Evolutionary conservation across 345 rosid species (phyloP), one percentile per base, ranked within the genome.

Genomic region (Eutrema yunnanense): DNA sequence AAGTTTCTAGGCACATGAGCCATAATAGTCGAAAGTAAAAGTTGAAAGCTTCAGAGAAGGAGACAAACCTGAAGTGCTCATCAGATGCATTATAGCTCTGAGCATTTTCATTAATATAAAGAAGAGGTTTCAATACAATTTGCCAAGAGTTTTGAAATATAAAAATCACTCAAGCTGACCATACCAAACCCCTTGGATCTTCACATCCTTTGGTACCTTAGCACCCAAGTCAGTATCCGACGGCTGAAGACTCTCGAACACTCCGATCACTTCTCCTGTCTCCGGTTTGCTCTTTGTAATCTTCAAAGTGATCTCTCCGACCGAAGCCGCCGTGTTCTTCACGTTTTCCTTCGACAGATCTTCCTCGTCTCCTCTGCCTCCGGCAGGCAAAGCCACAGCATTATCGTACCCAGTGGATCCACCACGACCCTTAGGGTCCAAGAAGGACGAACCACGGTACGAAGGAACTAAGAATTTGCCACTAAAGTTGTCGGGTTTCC

Each of bases 391-490:
- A 13, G 98, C 96, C n/a, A 93, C 86, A 0, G 97, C 98, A 56
- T 82, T 93, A 57, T 93, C 91, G 41, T 93, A 93, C 6, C 98
- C 98, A 8, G 88, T 84, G 10, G 97, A 93, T 0, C 98, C 96
- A 68, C 97, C 96, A 44, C 97, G 81, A 16, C 97, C 98, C 83
- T 90, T 93, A 3, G 98, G 98, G 95, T 93, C 98, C 87, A 93
- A 84, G 80, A 93, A 93, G 4, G 98, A 90, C 0, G 98, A 81
- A 26, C 97, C 98, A n/a, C 91, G 90, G 87, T 93, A 90, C 3
- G 94, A 87, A 5, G 97, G 97, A 14, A 93, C 97, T 1, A 90
- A 80, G 71, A 83, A 93, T 49, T 86, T 84, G 49, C 98, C 98
- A 0, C 86, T 19, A 54, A 93, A 90, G 80, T 50, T 82, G 0